Evolutionary conservation across 345 rosid species (phyloP), one percentile per base, ranked within the genome.

Genomic region (Atalantia buxifolia): DNA sequence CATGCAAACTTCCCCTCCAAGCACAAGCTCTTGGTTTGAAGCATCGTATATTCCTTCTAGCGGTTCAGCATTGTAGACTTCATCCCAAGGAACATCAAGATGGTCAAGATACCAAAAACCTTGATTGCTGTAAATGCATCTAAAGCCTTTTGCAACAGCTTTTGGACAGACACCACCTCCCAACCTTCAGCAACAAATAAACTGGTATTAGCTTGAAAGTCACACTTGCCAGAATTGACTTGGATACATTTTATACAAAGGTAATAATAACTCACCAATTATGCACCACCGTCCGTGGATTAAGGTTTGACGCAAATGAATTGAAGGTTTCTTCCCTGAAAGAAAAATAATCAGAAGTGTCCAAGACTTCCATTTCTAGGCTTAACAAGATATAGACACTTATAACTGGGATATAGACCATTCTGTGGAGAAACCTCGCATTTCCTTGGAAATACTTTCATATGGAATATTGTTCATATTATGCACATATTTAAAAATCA

Each of bases 1-100:
- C 97, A 92, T 92, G 83, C 99, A 94, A 81, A 92, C 99, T 92
- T 96, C 97, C 77, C 99, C 99, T 74, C 98, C 97, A 6, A 96
- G 84, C 77, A 96, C 92, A 69, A 96, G 95, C 65, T 88, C 80
- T 78, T 94, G 95, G 65, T 79, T 79, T 16, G 92, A 85, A 82
- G 82, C 67, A 79, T 88, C 82, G 2, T 67, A 4, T 80, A 94
- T 94, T 79, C 97, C 98, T 80, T 91, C 90, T 1, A 96, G 79
- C 42, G 97, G 99, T 79, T 96, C 98, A 1, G 97, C 93, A 6
- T 74, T 85, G 80, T 94, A 94, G 67, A 87, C 87, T 30, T 85
- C 42, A 53, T 91, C 72, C 99, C 99, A 93, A 13, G 88, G 97
- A 36, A 90, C 94, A 81, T 95, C 97, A 19, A 94, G 86, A 87